Percentiles rank a stretch among this genome's conserved stretches.
These are phyloP conservation scores for Miscanthus lutarioriparius DNA, from an alignment of 176 grass and related monocot genomes.

Conservation along the genomic window DNA sequence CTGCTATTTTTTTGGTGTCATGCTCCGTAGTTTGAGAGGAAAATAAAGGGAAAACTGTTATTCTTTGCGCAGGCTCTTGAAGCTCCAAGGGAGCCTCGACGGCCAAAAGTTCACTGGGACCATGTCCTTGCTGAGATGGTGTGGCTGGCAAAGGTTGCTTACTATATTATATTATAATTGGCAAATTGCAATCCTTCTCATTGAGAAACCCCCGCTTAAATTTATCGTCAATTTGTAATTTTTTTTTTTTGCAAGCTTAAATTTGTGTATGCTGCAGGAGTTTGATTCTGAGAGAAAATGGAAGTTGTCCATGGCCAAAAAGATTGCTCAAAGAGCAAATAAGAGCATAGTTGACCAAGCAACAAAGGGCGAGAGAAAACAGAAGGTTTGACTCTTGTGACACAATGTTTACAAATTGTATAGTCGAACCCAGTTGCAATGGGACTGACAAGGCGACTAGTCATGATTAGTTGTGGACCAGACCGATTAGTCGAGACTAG, in stretches of 20 bases:
- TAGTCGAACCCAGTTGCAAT: background rate
- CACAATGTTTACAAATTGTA: background rate
- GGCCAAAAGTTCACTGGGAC: conserved; percentile 95
- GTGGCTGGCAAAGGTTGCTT: conserved; percentile 88
- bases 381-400: conserved; percentile 63
- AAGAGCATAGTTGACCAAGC: conserved; percentile 76
- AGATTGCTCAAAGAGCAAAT: conserved; percentile 78
- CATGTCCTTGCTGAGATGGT: conserved; percentile 93
- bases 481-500: background rate
- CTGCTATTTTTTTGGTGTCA: conserved; percentile 15
- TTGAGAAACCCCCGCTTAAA: background rate
- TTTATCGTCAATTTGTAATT: conserved; percentile 14
- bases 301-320: conserved; percentile 95
- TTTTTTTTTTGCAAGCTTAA: conserved; percentile 26
- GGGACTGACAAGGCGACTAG: background rate
- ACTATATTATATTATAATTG: conserved; percentile 24
- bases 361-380: conserved; percentile 86
- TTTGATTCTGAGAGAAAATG: conserved; percentile 99
- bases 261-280: conserved; percentile 56
- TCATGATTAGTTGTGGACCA: background rate
- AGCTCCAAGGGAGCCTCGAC: conserved; percentile 77
- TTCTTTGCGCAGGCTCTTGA: conserved; percentile 71
- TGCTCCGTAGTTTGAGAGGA: background rate
- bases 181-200: background rate
- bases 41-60: conserved; percentile 3